phyloP scores from a whole-genome alignment of 495 filamentous ascomycete genomes.

The Talaromyces wortmannii region DNA sequence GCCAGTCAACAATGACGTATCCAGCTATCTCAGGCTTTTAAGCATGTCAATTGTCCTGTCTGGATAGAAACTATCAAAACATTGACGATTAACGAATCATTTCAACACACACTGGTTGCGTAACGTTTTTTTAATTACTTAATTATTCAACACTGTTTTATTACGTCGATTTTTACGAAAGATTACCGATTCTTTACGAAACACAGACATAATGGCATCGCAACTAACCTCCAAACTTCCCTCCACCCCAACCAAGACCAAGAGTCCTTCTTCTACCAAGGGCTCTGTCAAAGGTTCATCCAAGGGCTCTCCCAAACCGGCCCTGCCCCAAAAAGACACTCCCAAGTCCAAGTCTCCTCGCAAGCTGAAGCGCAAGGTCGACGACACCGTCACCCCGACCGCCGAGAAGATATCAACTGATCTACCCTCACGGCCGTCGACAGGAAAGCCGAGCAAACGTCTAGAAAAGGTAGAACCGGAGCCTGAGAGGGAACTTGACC shows the following conservation, averaged over 20 bases:
- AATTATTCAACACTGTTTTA: not conserved
- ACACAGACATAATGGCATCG: not conserved
- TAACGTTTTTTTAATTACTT: not conserved
- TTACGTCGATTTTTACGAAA: not conserved
- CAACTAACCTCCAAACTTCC: slow-evolving; percentile 1
- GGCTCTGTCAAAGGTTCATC: not conserved
- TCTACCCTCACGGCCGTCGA: not conserved
- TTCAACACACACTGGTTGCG: slow-evolving; percentile 2
- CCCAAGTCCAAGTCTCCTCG: not conserved
- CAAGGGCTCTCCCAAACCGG: not conserved
- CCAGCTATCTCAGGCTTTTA: no score
- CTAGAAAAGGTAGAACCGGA: not conserved
- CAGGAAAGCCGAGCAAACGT: slow-evolving; percentile 1
- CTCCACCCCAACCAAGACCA: slow-evolving; percentile 2
- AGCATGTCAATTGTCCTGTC: not conserved
- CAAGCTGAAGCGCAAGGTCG: slow-evolving; percentile 4
- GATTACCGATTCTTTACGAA: not conserved
- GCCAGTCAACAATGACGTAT: no score
- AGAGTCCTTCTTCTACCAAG: not conserved
- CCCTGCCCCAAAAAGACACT: not conserved
- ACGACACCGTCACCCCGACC: slow-evolving; percentile 1
- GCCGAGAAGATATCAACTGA: not conserved
- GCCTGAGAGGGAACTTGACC: not conserved
- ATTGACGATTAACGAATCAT: slow-evolving; percentile 4
- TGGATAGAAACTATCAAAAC: not conserved